phyloP scores from a whole-genome alignment of 192 early-diverging fungal genomes.

The Helicostylum pulchrum region DNA sequence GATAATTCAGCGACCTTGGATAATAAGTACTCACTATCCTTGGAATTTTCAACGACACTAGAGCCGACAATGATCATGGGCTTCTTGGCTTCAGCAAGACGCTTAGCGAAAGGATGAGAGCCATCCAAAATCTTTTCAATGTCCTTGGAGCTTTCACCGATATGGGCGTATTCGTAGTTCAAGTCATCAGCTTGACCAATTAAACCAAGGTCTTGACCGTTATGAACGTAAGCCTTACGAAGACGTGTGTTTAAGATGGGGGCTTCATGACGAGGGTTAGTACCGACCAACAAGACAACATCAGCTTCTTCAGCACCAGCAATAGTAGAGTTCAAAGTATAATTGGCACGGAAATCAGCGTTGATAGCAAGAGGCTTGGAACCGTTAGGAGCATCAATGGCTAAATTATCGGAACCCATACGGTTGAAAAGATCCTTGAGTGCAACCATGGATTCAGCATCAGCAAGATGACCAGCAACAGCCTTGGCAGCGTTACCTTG shows the following conservation, averaged over 20 bases:
- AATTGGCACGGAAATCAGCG: conserved; percentile 87
- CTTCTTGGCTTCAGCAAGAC: conserved; percentile 79
- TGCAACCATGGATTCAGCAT: conserved; percentile 90
- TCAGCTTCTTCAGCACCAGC: conserved; percentile 92
- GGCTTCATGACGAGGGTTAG: conserved; percentile 96
- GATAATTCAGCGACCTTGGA: conserved; percentile 75
- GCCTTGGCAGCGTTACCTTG: conserved; percentile 69
- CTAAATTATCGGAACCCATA: conserved; percentile 80
- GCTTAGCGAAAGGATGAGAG: conserved; percentile 68
- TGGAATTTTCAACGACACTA: conserved; percentile 66
- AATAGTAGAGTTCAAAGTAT: conserved; percentile 80
- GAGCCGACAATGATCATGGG: conserved; percentile 91
- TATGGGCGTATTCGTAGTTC: conserved; percentile 89
- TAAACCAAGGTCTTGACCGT: conserved; percentile 74
- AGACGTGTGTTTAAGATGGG: conserved; percentile 94
- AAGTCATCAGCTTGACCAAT: conserved; percentile 76
- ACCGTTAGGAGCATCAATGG: conserved; percentile 63
- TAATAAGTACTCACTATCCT: conserved; percentile 70
- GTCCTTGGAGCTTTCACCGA: conserved; percentile 62
- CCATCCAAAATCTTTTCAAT: conserved; percentile 71
- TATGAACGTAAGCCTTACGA: conserved; percentile 88
- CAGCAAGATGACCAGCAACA: conserved; percentile 88
- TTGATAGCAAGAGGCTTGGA: conserved; percentile 48
- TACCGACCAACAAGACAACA: conserved; percentile 84
- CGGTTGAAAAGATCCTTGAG: conserved; percentile 94